Evolutionary conservation across 1,284 basidiomycete species (phyloP).

Genomic region (Stygiomarasmius scandens): DNA sequence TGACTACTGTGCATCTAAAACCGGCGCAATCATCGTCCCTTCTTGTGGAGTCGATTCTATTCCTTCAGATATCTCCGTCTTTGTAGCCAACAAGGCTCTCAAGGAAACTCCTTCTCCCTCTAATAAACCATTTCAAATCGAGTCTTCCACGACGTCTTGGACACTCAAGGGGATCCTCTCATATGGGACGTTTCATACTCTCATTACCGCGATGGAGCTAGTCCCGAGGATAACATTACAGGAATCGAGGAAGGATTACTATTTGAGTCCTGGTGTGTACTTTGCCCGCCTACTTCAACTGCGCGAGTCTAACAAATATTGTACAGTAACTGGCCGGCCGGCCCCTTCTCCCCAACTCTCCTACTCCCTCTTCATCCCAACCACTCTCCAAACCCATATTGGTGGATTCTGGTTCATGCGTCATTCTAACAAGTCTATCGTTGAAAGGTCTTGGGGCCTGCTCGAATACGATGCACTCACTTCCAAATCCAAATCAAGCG

Average conservation of each 20-base stretch:
- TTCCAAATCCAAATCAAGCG: no score
- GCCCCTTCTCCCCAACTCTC: slow-evolving; percentile 41
- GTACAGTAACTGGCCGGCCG: slow-evolving; percentile 44
- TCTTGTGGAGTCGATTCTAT: slow-evolving; percentile 75
- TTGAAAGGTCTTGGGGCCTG: slow-evolving; percentile 81
- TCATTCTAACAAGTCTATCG: slow-evolving; percentile 62
- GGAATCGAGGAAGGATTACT: slow-evolving; percentile 43
- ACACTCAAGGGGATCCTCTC: slow-evolving; percentile 57
- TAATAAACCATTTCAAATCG: slow-evolving; percentile 26
- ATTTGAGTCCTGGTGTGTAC: slow-evolving; percentile 58
- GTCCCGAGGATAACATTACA: slow-evolving; percentile 43
- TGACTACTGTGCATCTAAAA: slow-evolving; percentile 68
- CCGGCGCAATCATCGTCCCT: slow-evolving; percentile 69
- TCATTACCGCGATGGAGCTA: slow-evolving; percentile 50
- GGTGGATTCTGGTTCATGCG: slow-evolving; percentile 71
- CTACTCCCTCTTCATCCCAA: slow-evolving; percentile 51
- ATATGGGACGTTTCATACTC: slow-evolving; percentile 70
- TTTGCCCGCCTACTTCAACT: no score
- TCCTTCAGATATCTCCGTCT: slow-evolving; percentile 67
- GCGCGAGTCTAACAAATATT: no score
- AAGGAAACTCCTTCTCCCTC: slow-evolving; percentile 28
- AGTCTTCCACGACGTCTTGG: slow-evolving; percentile 50
- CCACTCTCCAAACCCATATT: slow-evolving; percentile 37
- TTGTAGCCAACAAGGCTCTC: slow-evolving; percentile 52
- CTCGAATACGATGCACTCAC: slow-evolving; percentile 51